Evolutionary conservation across 352 stramenopile genomes (phyloP).

Genomic region (Phytopythium cucurbitacearum): DNA sequence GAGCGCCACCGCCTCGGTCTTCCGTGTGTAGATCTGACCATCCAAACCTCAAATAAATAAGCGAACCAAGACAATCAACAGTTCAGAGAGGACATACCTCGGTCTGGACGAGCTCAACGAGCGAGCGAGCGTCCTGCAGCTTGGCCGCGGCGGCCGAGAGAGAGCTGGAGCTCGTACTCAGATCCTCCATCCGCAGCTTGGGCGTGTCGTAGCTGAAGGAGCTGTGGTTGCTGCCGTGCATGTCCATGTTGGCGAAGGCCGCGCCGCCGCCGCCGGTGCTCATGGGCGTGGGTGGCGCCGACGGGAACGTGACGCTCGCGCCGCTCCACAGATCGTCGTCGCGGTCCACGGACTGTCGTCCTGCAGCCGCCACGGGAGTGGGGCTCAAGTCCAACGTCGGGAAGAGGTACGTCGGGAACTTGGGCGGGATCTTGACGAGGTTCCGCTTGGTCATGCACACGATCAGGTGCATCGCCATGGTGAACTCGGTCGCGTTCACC

Average conservation of each 20-base stretch:
- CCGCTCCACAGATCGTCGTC: constrained; percentile 2
- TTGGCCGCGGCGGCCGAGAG: constrained; percentile 7
- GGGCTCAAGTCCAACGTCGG: constrained; percentile 47
- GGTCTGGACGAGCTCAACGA: constrained; percentile 33
- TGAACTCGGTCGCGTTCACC: constrained; percentile 56
- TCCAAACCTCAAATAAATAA: background rate
- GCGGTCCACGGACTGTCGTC: background rate
- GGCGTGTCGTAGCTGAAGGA: background rate
- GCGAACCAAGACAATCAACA: background rate
- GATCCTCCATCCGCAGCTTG: constrained; percentile 4
- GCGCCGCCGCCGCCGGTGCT: constrained; percentile 6
- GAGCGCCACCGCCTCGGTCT: constrained; percentile 22
- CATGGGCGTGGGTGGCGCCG: constrained; percentile 7
- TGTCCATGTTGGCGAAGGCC: constrained; percentile 8
- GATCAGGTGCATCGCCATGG: constrained; percentile 75
- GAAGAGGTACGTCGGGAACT: constrained; percentile 61
- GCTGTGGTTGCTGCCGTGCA: background rate
- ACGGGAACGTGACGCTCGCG: constrained; percentile 22
- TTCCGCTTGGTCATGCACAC: constrained; percentile 74
- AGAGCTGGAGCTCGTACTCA: constrained; percentile 14
- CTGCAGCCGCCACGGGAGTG: background rate
- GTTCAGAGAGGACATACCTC: constrained; percentile 15
- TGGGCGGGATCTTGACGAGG: constrained; percentile 36
- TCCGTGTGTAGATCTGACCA: constrained; percentile 29
- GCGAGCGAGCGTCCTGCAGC: constrained; percentile 27